Conservation (phyloP, 1,284 basidiomycete species). For the Gomphus bonarii region DNA sequence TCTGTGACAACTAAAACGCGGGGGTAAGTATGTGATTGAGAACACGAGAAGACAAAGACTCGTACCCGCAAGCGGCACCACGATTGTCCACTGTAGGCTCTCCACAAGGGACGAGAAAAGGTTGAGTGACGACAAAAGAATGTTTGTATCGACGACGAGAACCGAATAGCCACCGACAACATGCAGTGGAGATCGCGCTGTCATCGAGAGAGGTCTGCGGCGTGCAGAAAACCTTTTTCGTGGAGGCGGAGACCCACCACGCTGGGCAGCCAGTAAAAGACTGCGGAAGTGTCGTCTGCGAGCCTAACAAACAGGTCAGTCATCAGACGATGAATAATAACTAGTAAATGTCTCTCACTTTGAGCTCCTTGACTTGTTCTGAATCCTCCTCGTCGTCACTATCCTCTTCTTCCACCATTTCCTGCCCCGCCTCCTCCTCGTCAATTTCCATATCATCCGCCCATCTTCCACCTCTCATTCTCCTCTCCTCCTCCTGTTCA, state of each 20-base stretch:
- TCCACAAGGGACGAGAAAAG: constrained; percentile 72
- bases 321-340: constrained; percentile 3
- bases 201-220: constrained; percentile 22
- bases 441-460: constrained; percentile 53
- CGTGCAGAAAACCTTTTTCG: constrained; percentile 19
- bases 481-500: constrained; percentile 59
- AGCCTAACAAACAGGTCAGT: constrained; percentile 32
- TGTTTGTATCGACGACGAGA: constrained; percentile 92
- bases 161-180: constrained; percentile 82
- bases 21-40: constrained; percentile 5
- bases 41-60: not conserved
- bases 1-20: constrained; percentile 71
- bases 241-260: constrained; percentile 20
- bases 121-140: constrained; percentile 72
- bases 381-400: constrained; percentile 48
- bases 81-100: constrained; percentile 74
- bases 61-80: constrained; percentile 69
- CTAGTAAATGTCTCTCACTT: constrained; percentile 34
- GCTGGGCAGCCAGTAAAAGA: constrained; percentile 38
- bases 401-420: constrained; percentile 25
- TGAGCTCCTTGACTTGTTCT: constrained; percentile 66
- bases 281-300: constrained; percentile 55
- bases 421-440: constrained; percentile 34
- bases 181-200: constrained; percentile 33
- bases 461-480: constrained; percentile 45